Percentiles rank a stretch among this genome's conserved stretches.
These are phyloP conservation scores for Sanghuangporus baumii DNA, from an alignment of 1,284 basidiomycete species.

Conservation along the genomic window DNA sequence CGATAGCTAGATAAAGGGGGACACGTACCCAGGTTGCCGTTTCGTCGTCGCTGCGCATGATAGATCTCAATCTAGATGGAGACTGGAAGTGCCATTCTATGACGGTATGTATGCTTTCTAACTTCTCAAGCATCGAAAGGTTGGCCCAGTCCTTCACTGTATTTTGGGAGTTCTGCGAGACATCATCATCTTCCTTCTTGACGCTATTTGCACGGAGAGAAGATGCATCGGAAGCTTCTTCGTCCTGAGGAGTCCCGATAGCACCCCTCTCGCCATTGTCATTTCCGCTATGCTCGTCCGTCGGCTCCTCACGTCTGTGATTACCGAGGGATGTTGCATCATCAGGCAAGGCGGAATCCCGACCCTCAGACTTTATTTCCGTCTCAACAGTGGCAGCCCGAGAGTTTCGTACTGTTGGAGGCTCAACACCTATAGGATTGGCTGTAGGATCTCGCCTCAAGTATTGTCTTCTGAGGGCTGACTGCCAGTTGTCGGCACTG, in stretches of 20 bases:
- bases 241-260: not conserved
- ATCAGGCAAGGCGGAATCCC: slow-evolving; percentile 10
- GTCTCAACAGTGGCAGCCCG: slow-evolving; percentile 25
- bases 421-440: slow-evolving; percentile 64
- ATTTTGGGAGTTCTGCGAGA: not conserved
- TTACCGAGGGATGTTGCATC: not conserved
- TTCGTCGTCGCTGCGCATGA: slow-evolving; percentile 77
- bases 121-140: slow-evolving; percentile 63
- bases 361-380: slow-evolving; percentile 21
- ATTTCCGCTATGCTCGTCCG: not conserved
- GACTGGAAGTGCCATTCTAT: slow-evolving; percentile 82
- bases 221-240: not conserved
- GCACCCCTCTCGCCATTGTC: not conserved
- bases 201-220: not conserved
- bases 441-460: slow-evolving; percentile 58
- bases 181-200: slow-evolving; percentile 8
- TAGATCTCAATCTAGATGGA: slow-evolving; percentile 51
- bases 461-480: slow-evolving; percentile 65
- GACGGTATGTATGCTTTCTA: slow-evolving; percentile 71
- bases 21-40: slow-evolving; percentile 64
- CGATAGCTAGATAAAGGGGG: not conserved
- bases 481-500: slow-evolving; percentile 74
- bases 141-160: slow-evolving; percentile 58
- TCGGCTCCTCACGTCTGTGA: not conserved
- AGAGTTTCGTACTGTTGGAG: slow-evolving; percentile 26